Percentiles rank a stretch among this genome's conserved stretches.
These are phyloP conservation scores for Trichosporon inkin DNA, from an alignment of 1,284 basidiomycete genomes.

Conservation along the genomic window DNA sequence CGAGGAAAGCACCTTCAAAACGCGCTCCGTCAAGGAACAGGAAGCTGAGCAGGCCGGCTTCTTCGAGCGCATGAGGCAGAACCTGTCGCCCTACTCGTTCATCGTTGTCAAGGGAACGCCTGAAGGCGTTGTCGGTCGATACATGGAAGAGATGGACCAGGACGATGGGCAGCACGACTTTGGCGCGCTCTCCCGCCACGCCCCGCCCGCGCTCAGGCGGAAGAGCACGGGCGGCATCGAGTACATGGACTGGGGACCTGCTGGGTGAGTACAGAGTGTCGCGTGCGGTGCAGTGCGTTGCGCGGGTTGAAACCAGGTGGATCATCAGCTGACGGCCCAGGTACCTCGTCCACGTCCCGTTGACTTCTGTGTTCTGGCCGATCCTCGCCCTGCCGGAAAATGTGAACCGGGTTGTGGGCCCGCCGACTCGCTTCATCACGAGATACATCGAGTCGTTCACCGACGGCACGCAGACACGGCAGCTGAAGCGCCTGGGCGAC, in stretches of 20 bases:
- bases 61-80: constrained; percentile 29
- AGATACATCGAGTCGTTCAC: constrained; percentile 29
- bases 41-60: constrained; percentile 12
- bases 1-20: neutral
- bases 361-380: constrained; percentile 37
- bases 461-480: constrained; percentile 32
- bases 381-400: constrained; percentile 27
- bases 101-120: constrained; percentile 40
- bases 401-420: constrained; percentile 26
- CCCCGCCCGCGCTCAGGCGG: constrained; percentile 15
- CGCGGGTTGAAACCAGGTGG: neutral
- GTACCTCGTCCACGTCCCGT: constrained; percentile 36
- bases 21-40: neutral
- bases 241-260: constrained; percentile 40
- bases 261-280: constrained; percentile 35
- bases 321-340: constrained; percentile 22
- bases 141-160: constrained; percentile 46
- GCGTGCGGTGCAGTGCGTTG: neutral
- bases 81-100: constrained; percentile 37
- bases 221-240: constrained; percentile 25
- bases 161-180: constrained; percentile 46
- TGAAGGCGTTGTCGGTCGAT: constrained; percentile 44
- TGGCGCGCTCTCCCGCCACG: constrained; percentile 30
- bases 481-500: too few relatives aligned
- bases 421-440: constrained; percentile 29